phyloP scores from a whole-genome alignment of 306 rosid genomes.

The Casuarina glauca region DNA sequence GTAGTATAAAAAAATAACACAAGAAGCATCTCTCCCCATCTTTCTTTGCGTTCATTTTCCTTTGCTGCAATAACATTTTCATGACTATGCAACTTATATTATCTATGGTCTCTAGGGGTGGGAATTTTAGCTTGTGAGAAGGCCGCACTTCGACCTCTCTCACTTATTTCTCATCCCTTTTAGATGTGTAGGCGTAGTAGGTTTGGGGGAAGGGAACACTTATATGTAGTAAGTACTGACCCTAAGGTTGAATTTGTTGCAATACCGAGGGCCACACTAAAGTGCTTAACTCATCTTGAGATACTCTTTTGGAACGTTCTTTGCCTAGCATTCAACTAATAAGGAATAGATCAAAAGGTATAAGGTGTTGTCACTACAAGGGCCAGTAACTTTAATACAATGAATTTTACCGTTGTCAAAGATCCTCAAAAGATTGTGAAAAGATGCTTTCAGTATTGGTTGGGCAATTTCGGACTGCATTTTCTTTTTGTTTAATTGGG shows the following conservation, averaged over 20 bases:
- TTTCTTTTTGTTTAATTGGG: too few species aligned
- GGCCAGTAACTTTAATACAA: constrained; percentile 44
- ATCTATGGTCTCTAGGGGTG: too few species aligned
- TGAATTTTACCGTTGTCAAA: constrained; percentile 43
- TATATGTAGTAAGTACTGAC: constrained; percentile 41
- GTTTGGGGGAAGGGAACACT: background rate
- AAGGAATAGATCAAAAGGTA: constrained; percentile 47
- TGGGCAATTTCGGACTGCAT: background rate
- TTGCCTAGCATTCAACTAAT: constrained; percentile 37
- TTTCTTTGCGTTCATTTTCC: too few species aligned
- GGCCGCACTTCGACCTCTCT: too few species aligned
- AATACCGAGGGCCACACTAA: constrained; percentile 38
- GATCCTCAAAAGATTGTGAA: constrained; percentile 14
- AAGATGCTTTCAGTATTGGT: background rate
- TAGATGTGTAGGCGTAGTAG: background rate
- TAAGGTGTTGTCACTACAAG: constrained; percentile 50
- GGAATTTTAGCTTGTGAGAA: too few species aligned
- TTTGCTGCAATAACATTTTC: too few species aligned
- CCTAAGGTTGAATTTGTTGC: constrained; percentile 43
- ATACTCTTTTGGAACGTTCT: constrained; percentile 35
- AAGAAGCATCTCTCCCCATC: too few species aligned
- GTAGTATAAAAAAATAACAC: too few species aligned
- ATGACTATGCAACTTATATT: too few species aligned
- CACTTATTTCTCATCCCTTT: too few species aligned
- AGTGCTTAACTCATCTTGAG: constrained; percentile 43